Percentiles rank a stretch among this genome's conserved stretches.
These are phyloP conservation scores for Uronychia setigera DNA, from an alignment of 73 alveolate genomes.

Conservation along the genomic window DNA sequence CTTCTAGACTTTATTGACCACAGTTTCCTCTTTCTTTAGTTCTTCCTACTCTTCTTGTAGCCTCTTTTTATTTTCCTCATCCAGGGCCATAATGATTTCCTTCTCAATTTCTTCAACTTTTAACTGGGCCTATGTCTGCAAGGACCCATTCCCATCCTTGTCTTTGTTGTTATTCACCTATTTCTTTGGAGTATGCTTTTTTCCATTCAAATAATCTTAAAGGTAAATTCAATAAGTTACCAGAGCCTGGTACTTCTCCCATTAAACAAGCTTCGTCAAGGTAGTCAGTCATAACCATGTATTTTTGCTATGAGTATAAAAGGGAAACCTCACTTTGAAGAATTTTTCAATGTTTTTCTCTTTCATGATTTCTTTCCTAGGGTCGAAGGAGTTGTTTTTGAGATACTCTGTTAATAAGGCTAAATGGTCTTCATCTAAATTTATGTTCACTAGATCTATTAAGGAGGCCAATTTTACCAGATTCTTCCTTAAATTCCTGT, in stretches of 20 bases:
- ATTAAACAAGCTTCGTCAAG: conserved; percentile 25
- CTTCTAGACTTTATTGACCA: conserved; percentile 19
- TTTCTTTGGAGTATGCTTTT: neutral
- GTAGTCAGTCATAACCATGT: conserved; percentile 38
- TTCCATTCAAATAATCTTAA: neutral
- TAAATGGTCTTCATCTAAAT: neutral
- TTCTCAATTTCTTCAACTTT: neutral
- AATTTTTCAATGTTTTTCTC: conserved; percentile 45
- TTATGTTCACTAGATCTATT: neutral
- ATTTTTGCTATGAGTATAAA: conserved; percentile 13
- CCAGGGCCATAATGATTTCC: neutral
- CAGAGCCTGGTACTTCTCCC: neutral
- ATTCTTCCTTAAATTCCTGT: neutral
- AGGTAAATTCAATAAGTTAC: neutral
- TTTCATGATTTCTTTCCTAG: conserved; percentile 45
- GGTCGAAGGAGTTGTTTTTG: conserved; percentile 46
- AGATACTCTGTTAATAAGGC: conserved; percentile 17
- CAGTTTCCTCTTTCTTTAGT: conserved; percentile 20
- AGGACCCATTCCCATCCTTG: conserved; percentile 1
- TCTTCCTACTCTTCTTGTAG: conserved; percentile 33
- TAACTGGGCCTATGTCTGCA: neutral
- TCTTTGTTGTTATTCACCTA: neutral
- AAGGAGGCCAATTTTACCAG: neutral
- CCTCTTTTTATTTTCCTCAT: neutral
- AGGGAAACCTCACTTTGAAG: conserved; percentile 4